Evolutionary conservation across 1,284 basidiomycete genomes (phyloP).

Genomic region (Malassezia dermatis): DNA sequence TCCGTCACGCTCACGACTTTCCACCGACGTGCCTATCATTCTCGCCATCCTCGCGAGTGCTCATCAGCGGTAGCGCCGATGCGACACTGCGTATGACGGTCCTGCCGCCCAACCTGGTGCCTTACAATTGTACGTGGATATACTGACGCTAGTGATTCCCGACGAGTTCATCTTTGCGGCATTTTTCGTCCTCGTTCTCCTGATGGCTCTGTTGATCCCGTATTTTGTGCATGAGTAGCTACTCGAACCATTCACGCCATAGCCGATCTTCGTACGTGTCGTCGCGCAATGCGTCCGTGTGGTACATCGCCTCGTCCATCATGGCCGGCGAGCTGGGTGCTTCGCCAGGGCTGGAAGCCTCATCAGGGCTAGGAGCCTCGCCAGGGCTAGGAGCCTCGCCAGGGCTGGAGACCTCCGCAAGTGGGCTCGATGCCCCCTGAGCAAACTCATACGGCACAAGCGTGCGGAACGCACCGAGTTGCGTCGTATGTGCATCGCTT

Average conservation of each 20-base stretch:
- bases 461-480: background rate
- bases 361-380: no score
- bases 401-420: background rate
- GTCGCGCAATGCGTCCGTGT: background rate
- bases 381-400: no score
- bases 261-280: background rate
- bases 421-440: background rate
- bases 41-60: conserved; percentile 61
- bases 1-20: conserved; percentile 88
- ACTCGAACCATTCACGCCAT: background rate
- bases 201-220: conserved; percentile 2
- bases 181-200: conserved; percentile 4
- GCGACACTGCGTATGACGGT: conserved; percentile 85
- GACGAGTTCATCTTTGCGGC: conserved; percentile 14
- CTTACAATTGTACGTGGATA: conserved; percentile 1
- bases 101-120: conserved; percentile 48
- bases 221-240: background rate
- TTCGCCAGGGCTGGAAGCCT: no score
- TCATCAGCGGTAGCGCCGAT: conserved; percentile 87
- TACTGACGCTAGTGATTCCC: background rate
- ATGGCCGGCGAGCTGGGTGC: background rate
- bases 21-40: conserved; percentile 81
- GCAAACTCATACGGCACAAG: background rate
- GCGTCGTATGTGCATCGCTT: background rate
- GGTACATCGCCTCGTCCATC: background rate